Conservation (phyloP, 768 basidiomycete species). For the Sporobolomyces pararoseus region DNA sequence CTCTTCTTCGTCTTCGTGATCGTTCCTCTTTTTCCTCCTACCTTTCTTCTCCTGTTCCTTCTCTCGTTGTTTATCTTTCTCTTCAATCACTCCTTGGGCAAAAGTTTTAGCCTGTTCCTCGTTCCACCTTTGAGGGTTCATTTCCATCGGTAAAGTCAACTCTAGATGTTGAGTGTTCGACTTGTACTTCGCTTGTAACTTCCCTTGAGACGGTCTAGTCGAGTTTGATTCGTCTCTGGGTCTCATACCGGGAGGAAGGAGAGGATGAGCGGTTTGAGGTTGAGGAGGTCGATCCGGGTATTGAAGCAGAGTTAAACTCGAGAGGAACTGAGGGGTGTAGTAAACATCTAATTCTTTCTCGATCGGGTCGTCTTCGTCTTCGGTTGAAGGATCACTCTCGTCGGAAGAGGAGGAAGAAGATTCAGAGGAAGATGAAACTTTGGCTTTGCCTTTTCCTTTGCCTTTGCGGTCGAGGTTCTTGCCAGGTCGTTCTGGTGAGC, state of each 20-base stretch:
- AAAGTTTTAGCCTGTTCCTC: conserved; percentile 39
- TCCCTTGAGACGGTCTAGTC: conserved; percentile 3
- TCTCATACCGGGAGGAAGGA: conserved; percentile 42
- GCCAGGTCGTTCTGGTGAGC: not conserved
- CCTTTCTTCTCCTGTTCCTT: conserved; percentile 25
- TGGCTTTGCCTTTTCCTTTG: not conserved
- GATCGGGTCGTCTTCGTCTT: conserved; percentile 43
- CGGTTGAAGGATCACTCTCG: not conserved
- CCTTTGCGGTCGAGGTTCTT: not conserved
- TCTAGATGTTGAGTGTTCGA: conserved; percentile 44
- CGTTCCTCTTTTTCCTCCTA: conserved; percentile 28
- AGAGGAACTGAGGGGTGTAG: conserved; percentile 43
- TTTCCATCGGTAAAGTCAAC: conserved; percentile 44
- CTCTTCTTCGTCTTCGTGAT: conserved; percentile 25
- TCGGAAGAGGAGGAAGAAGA: not conserved
- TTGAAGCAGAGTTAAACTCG: conserved; percentile 46
- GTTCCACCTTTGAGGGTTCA: conserved; percentile 42
- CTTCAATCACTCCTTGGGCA: conserved; percentile 36
- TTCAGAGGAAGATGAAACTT: not conserved
- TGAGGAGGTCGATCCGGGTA: conserved; percentile 45
- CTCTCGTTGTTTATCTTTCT: conserved; percentile 30
- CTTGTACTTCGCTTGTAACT: conserved; percentile 44
- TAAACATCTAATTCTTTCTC: conserved; percentile 46
- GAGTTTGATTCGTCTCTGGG: conserved; percentile 33
- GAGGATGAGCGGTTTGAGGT: conserved; percentile 43